Conservation (phyloP, 2,329 filamentous ascomycete species). For the Fonsecaea pedrosoi region DNA sequence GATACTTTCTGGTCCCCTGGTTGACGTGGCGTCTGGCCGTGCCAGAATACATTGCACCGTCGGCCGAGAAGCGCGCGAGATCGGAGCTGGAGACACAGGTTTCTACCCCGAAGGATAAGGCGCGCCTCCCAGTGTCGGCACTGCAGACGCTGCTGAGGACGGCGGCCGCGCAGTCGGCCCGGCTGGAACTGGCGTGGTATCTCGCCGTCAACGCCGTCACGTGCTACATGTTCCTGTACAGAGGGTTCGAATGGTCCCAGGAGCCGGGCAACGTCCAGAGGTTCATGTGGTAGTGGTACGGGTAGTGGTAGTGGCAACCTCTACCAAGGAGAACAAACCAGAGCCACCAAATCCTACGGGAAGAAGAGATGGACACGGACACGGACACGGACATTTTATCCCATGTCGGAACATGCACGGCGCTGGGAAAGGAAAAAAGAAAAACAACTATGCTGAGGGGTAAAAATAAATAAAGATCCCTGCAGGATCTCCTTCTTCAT, state of each 20-base stretch:
- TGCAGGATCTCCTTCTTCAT: not conserved
- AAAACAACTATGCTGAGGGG: too few relatives aligned
- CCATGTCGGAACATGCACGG: too few relatives aligned
- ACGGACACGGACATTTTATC: too few relatives aligned
- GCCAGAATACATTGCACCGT: constrained; percentile 45
- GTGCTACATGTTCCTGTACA: constrained; percentile 63
- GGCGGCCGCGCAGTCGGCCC: constrained; percentile 44
- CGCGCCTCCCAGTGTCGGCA: constrained; percentile 35
- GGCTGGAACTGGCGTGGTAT: constrained; percentile 65
- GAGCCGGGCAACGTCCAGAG: constrained; percentile 65
- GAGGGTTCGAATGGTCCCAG: constrained; percentile 63
- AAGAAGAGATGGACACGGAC: not conserved
- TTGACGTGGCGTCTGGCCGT: constrained; percentile 87
- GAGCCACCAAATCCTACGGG: too few relatives aligned
- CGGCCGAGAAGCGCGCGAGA: constrained; percentile 10
- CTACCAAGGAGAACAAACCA: too few relatives aligned
- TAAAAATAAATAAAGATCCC: not conserved
- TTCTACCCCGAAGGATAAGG: constrained; percentile 37
- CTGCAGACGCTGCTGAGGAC: constrained; percentile 40
- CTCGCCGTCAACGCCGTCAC: constrained; percentile 59
- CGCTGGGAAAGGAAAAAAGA: too few relatives aligned
- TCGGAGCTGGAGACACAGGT: constrained; percentile 13
- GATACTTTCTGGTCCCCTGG: constrained; percentile 96
- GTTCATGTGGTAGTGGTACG: constrained; percentile 62
- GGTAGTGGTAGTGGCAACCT: too few relatives aligned